A percentile compares a stretch with the other conserved stretches of the same genome.
Evolutionary conservation across 352 stramenopile species (phyloP).

Genomic region (Pythium biforme): DNA sequence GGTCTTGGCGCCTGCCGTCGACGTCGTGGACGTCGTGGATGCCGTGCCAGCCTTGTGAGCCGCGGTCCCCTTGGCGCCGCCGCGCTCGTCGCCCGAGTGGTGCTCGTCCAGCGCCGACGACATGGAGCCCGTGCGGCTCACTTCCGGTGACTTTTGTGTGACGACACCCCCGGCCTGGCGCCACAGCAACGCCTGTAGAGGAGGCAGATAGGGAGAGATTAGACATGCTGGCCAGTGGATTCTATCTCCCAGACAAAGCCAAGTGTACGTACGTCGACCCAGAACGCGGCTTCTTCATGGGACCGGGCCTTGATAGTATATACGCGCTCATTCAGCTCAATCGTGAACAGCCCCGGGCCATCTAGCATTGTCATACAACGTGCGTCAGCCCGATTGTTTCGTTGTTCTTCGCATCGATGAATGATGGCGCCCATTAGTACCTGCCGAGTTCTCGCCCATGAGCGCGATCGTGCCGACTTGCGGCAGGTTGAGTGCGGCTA

Average conservation of each 20-base stretch:
- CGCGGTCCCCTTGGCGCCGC: constrained; percentile 16
- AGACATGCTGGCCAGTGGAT: neutral
- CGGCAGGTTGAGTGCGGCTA: constrained; percentile 91
- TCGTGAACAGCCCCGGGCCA: constrained; percentile 85
- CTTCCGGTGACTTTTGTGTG: constrained; percentile 71
- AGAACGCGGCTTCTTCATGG: constrained; percentile 84
- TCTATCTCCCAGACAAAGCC: neutral
- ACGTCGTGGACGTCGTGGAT: constrained; percentile 7
- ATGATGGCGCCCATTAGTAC: constrained; percentile 22
- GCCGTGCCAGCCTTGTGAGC: constrained; percentile 12
- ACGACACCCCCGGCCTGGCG: constrained; percentile 77
- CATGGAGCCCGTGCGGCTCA: constrained; percentile 38
- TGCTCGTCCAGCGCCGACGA: constrained; percentile 34
- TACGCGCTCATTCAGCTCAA: constrained; percentile 88
- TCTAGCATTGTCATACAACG: constrained; percentile 31
- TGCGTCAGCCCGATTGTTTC: too few relatives aligned
- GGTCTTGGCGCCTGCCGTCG: neutral
- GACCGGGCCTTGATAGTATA: constrained; percentile 90
- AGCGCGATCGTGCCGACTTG: constrained; percentile 88
- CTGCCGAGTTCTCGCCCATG: constrained; percentile 64
- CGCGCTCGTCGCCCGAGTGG: constrained; percentile 31
- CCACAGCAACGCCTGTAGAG: constrained; percentile 69
- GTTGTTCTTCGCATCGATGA: too few relatives aligned
- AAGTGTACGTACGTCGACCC: constrained; percentile 64
- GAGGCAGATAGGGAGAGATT: neutral